These are phyloP conservation scores for Amaranthus palmeri DNA, from an alignment of 148 eudicot species.

Conservation along the genomic window DNA sequence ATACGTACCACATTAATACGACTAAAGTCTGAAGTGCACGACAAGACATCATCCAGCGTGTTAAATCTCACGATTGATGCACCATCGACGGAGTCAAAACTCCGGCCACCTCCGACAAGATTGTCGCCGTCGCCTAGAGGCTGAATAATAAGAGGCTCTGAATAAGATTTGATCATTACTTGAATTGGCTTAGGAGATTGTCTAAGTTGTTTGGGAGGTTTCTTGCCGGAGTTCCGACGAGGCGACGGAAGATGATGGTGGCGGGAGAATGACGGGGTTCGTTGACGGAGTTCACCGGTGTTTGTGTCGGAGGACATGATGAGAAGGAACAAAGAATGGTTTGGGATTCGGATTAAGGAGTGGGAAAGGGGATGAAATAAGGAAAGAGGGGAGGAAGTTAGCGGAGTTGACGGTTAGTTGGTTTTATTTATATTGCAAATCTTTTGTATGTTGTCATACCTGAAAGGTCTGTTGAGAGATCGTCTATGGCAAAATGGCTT, in stretches of 20 bases:
- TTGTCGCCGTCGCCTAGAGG: conserved; percentile 10
- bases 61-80: conserved; percentile 29
- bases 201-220: conserved; percentile 6
- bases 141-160: conserved; percentile 40
- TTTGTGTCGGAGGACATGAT: conserved; percentile 9
- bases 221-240: conserved; percentile 7
- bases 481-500: too few relatives aligned
- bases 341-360: neutral
- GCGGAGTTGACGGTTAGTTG: conserved; percentile 6
- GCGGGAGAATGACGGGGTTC: neutral
- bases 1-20: conserved; percentile 20
- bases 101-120: conserved; percentile 18
- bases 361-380: neutral
- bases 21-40: neutral
- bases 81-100: conserved; percentile 21
- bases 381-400: conserved; percentile 18
- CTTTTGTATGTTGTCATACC: too few relatives aligned
- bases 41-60: conserved; percentile 36
- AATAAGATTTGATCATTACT: conserved; percentile 36
- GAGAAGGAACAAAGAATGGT: neutral
- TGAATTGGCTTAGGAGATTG: conserved; percentile 21
- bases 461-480: too few relatives aligned
- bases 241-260: neutral
- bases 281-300: conserved; percentile 1
- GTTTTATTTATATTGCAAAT: too few relatives aligned